Evolutionary conservation across 2,329 filamentous ascomycete species (phyloP).

Genomic region (Alternaria ethzedia): DNA sequence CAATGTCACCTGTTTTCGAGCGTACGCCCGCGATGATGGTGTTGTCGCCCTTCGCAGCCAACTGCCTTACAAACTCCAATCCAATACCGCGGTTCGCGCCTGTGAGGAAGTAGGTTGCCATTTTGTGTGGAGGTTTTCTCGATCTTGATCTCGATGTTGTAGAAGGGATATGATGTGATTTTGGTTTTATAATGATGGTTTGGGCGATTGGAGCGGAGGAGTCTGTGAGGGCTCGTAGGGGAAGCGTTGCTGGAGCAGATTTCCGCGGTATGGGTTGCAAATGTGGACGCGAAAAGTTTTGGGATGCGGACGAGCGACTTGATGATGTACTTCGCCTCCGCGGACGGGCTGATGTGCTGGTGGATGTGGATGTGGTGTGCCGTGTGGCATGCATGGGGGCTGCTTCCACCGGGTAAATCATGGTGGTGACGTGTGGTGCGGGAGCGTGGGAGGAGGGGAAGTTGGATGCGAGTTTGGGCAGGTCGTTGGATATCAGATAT

Average conservation of each 20-base stretch:
- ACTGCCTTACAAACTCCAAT: conserved; percentile 40
- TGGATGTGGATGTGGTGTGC: not conserved
- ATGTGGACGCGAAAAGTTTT: conserved; percentile 17
- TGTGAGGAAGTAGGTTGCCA: conserved; percentile 43
- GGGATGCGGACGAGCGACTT: conserved; percentile 2
- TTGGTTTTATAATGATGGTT: conserved; percentile 2
- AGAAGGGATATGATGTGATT: not conserved
- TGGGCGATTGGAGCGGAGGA: conserved; percentile 5
- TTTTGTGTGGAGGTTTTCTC: conserved; percentile 11
- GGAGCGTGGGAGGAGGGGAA: not conserved
- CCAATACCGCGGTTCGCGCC: conserved; percentile 43
- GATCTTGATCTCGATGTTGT: not conserved
- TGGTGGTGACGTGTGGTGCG: conserved; percentile 3
- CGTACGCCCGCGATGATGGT: conserved; percentile 52
- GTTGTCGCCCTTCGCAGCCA: conserved; percentile 37
- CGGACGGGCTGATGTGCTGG: conserved; percentile 1
- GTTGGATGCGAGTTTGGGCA: not conserved
- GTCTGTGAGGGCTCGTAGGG: not conserved
- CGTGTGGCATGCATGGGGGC: conserved; percentile 7
- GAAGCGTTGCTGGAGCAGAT: not conserved
- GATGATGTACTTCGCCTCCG: conserved; percentile 17
- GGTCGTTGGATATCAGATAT: not conserved
- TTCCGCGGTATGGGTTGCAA: not conserved
- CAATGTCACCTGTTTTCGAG: conserved; percentile 37
- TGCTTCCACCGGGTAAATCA: conserved; percentile 22